Conservation (phyloP, 306 rosid species). For the Bauhinia variegata region DNA sequence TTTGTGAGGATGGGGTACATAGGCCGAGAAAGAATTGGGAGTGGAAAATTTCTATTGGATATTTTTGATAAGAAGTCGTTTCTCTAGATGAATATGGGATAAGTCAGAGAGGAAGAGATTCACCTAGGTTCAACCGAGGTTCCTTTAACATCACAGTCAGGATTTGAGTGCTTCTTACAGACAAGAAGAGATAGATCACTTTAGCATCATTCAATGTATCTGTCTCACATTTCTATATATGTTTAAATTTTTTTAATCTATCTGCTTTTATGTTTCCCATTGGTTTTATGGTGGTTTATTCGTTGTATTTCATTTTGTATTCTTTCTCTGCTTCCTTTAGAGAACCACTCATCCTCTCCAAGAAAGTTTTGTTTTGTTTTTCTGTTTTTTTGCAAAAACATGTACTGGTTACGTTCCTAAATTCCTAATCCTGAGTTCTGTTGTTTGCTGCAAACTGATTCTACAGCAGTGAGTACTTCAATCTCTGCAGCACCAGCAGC, state of each 20-base stretch:
- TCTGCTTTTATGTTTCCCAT: not conserved
- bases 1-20: not conserved
- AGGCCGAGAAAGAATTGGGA: too few species aligned
- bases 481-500: slow-evolving; percentile 54
- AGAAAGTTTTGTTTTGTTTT: not conserved
- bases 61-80: too few species aligned
- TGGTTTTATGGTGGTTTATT: not conserved
- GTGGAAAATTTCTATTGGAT: too few species aligned
- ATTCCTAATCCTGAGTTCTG: slow-evolving; percentile 23
- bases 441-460: slow-evolving; percentile 25
- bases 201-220: not conserved
- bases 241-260: not conserved
- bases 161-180: not conserved
- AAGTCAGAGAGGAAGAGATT: slow-evolving; percentile 3
- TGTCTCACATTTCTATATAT: not conserved
- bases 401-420: not conserved
- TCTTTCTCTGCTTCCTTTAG: not conserved
- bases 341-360: too few species aligned
- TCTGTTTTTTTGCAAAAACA: not conserved
- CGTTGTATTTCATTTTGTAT: not conserved
- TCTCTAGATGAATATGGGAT: not conserved
- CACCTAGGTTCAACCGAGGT: not conserved
- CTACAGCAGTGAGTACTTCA: slow-evolving; percentile 58
- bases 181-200: not conserved
- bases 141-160: not conserved